Percentiles rank a stretch among this genome's conserved stretches.
phyloP scores from a whole-genome alignment of 371 early-diverging fungal species.

The Capniomyces stellatus region DNA sequence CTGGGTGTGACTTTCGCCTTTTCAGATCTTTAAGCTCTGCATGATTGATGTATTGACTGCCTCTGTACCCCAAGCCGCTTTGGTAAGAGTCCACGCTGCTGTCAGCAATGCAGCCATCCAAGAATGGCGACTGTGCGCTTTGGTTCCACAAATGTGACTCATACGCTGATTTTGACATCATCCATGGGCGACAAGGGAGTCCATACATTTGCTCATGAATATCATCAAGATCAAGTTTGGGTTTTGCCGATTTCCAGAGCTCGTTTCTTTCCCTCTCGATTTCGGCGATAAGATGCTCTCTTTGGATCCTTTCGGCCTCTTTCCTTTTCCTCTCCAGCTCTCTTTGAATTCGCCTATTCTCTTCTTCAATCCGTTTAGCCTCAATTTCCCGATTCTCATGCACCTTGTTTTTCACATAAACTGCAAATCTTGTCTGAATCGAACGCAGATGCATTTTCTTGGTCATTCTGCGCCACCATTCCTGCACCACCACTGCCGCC shows the following conservation, averaged over 20 bases:
- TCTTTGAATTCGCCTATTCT: too few species aligned
- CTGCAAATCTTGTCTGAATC: neutral
- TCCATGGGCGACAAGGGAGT: neutral
- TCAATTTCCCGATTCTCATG: neutral
- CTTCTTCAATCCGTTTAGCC: too few species aligned
- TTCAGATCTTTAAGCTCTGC: too few species aligned
- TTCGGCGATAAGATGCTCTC: neutral
- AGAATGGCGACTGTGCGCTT: neutral
- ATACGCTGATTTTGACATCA: neutral
- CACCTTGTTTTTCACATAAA: neutral
- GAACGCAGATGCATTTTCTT: neutral
- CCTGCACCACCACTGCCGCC: conserved; percentile 37
- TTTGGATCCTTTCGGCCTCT: neutral
- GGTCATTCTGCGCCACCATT: conserved; percentile 6
- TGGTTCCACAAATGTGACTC: neutral
- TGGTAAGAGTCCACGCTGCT: too few species aligned
- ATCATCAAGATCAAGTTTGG: too few species aligned
- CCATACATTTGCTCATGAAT: neutral
- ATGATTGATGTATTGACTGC: too few species aligned
- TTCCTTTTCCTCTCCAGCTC: neutral
- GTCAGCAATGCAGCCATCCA: too few species aligned
- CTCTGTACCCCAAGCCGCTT: too few species aligned
- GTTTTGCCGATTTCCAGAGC: too few species aligned
- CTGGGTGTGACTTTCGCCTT: too few species aligned
- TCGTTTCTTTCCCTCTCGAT: neutral